Base-by-base conservation (phyloP, 805 yeast genomes). In the Cyberlindnera veronae region DNA sequence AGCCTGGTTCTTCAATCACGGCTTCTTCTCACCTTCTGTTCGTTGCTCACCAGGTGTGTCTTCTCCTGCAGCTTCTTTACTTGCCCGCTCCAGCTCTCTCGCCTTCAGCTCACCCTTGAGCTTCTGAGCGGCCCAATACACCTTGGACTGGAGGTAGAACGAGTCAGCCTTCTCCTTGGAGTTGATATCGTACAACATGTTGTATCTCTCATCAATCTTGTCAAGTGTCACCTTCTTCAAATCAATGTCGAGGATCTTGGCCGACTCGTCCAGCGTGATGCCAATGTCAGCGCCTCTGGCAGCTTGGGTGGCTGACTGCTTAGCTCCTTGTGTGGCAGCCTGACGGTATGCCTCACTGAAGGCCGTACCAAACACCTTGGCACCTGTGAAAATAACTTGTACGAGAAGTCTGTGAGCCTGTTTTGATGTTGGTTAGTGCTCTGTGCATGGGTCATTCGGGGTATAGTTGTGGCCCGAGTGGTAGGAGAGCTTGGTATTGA, bases 261-360 rank as follows among this genome's bases (percentile, higher is more conserved):
- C 79, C 11, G 97, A 91, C 66, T 93, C 99, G 51, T 85, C 95
- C 28, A 88, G 71, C 6, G 89, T 71, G 34, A 93, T 79, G 27
- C 96, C 98, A 45, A 87, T 79, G 22, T 62, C 63, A 20, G 62
- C 57, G n/a, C 74, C 62, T 58, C 69, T 64, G 33, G 66, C 64
- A 4, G 75, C 72, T 30, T 71, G 66, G n/a, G 70, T 63, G 6
- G 79, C 74, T 16, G 84, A 70, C 51, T 78, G 78, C 21, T 86
- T 76, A 2, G 91, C 88, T n/a, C 95, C 80, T 39, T 90, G 90
- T 38, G 91, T 86, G 14, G 98, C 96, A 2, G 95, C 95, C 67
- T 93, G 98, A 57, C 82, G 84, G 72, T 91, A 93, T 0, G 99
- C 98, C 62, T 89, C 95, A n/a, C 88, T 74, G 62, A 93, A 93